Evolutionary conservation across 345 rosid species (phyloP), one percentile per base, ranked within the genome.

Genomic region (Lepidium sativum): DNA sequence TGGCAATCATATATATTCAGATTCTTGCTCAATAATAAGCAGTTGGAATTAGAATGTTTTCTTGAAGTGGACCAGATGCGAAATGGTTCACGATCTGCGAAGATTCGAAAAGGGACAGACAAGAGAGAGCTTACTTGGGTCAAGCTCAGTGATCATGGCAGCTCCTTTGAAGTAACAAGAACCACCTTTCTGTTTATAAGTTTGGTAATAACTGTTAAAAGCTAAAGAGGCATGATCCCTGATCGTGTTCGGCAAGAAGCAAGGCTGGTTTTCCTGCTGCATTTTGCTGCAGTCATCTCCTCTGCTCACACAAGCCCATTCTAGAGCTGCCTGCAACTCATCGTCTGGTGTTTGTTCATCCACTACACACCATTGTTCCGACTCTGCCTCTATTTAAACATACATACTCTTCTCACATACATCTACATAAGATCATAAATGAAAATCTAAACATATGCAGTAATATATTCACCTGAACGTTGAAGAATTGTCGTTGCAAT

Each of bases 141-240:
- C 88, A 43, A 82, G 82, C 44, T 83, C 87, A 4, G 95, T 87
- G 60, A 71, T 70, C 65, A 84, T 65, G 44, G 95, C 95, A 56
- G 97, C 89, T 21, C 94, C 91, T 44, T 35, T 85, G 81, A 89
- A 89, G 83, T 71, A 75, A 78, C 98, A 86, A 68, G 91, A 83
- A 51, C 91, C 94, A 20, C 94, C 91, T 12, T 63, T 77, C 65
- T 70, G 59, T 78, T 84, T 87, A 70, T 70, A 72, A 57, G 55
- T 80, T 73, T 86, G 91, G 79, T 76, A 92, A 66, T 87, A 87
- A 79, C 45, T 75, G 68, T 92, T 87, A 81, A 85, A 89, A 47
- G 91, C 96, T 74, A 68, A 89, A 6, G 97, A 86, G 41, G 85
- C 88, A 63, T 89, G 98, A 65, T 73, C 84, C 44, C 45, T 84